Percentiles rank a stretch among this genome's conserved stretches.
Evolutionary conservation across 305 asterid genomes (phyloP).

Genomic region (Solanum hybrid): DNA sequence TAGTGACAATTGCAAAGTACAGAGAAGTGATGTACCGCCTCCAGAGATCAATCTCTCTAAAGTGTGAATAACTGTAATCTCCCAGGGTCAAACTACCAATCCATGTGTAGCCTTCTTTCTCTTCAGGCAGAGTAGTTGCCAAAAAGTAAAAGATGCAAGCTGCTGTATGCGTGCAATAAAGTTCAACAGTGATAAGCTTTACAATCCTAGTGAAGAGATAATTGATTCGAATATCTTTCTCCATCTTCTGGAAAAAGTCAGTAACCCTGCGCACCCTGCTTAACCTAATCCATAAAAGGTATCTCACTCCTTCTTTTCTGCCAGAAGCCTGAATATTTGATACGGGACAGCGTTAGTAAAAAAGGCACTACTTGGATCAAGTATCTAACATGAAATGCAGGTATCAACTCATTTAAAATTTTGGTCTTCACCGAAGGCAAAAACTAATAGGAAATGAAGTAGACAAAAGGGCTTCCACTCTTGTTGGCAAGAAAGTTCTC

Average conservation of each 20-base stretch:
- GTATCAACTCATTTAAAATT: background rate
- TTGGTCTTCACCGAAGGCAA: background rate
- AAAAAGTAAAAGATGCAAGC: slow-evolving; percentile 21
- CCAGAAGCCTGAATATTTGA: slow-evolving; percentile 12
- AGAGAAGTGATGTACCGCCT: slow-evolving; percentile 16
- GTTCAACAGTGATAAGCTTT: slow-evolving; percentile 16
- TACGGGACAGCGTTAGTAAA: background rate
- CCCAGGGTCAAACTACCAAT: slow-evolving; percentile 20
- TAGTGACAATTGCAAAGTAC: slow-evolving; percentile 17
- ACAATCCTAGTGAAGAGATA: slow-evolving; percentile 16
- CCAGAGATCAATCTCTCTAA: slow-evolving; percentile 18
- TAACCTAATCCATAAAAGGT: slow-evolving; percentile 16
- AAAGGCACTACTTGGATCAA: background rate
- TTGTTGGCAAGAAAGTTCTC: background rate
- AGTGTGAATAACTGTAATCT: slow-evolving; percentile 16
- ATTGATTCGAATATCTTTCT: slow-evolving; percentile 21
- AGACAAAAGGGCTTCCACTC: background rate
- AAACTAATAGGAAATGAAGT: background rate
- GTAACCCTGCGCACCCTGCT: slow-evolving; percentile 9
- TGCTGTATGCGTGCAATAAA: slow-evolving; percentile 20
- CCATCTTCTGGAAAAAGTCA: slow-evolving; percentile 12
- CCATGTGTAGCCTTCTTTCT: slow-evolving; percentile 20
- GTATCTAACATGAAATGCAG: background rate
- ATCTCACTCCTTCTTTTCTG: slow-evolving; percentile 9
- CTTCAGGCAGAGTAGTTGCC: slow-evolving; percentile 18